A percentile compares a stretch with the other conserved stretches of the same genome.
Evolutionary conservation across 176 grass and related monocot species (phyloP).

Genomic region (Zoysia pacifica): DNA sequence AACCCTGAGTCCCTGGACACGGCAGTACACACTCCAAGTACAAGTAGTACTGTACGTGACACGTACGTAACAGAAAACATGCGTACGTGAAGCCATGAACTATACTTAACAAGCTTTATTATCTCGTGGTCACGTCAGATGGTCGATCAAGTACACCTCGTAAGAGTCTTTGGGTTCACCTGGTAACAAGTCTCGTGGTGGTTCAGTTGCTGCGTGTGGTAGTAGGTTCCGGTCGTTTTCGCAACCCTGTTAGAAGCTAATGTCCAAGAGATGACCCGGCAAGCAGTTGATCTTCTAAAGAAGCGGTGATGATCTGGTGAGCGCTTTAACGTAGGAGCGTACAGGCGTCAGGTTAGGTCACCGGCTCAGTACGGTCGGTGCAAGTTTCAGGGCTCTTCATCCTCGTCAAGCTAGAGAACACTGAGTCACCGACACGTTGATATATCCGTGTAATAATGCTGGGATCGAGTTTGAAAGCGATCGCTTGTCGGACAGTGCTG

Average conservation of each 20-base stretch:
- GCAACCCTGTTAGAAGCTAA: background rate
- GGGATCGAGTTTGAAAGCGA: constrained; percentile 15
- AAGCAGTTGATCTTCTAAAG: background rate
- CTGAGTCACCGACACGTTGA: constrained; percentile 5
- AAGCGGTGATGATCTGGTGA: background rate
- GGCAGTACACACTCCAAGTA: background rate
- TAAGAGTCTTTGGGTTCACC: background rate
- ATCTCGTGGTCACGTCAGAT: background rate
- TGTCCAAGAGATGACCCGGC: background rate
- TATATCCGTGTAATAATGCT: no score
- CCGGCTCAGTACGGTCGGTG: background rate
- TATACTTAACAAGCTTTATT: background rate
- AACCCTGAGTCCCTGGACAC: background rate
- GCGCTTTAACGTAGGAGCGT: constrained; percentile 30
- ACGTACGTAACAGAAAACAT: background rate
- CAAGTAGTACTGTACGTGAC: background rate
- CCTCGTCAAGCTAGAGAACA: background rate
- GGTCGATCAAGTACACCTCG: background rate
- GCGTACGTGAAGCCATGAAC: background rate
- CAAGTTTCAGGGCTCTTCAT: background rate
- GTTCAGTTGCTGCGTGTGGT: constrained; percentile 14
- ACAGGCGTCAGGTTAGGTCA: constrained; percentile 4
- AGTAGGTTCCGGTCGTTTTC: constrained; percentile 40
- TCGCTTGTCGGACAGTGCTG: constrained; percentile 23
- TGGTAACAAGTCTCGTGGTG: background rate